Base-by-base conservation (phyloP, 108 stramenopile species). In the Parietichytrium sp. region DNA sequence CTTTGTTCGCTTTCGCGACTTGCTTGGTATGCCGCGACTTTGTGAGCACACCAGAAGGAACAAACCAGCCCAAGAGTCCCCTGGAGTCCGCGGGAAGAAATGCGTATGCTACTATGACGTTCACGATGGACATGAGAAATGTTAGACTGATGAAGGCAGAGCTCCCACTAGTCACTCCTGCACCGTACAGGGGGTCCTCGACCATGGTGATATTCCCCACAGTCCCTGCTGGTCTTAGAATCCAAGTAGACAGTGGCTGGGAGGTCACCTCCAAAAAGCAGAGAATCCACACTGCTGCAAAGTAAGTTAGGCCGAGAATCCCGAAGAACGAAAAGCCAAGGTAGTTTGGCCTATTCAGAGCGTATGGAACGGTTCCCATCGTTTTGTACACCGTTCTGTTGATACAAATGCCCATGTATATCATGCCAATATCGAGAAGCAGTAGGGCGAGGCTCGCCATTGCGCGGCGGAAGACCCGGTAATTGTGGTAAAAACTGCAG, bases 1-100 rank as follows among this genome's bases (percentile, higher is more conserved):
- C 12, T 53, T 55, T 29, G 20, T 55, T 15, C 20, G 54, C 54
- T 55, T 55, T 20, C 54, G 15, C 25, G 23, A 15, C 29, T 55
- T 20, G 18, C 1, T 15, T 29, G 25, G 16, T 20, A 1, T 20
- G 15, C 26, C 15, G 15, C 29, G 20, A 15, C 25, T 20, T 20
- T 16, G 25, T 1, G 1, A 15, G 13, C 25, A 15, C 13, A 55
- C 20, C 38, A 10, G 33, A 6, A 0, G 38, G 38, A 0, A 72
- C 29, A 42, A 72, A 72, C 61, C 61, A 72, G 10, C 61, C 61
- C 61, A 16, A 10, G 38, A 72, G 29, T 42, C 42, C n/a, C 10
- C 29, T 72, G 23, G 61, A 72, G 42, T 72, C 61, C 20, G 61
- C 61, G 20, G 61, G 61, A 0, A 72, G 61, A 33, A 33, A 72